These are phyloP conservation scores for Aspergillus oerlinghausenensis DNA, from an alignment of 2,329 filamentous ascomycete genomes.

Conservation along the genomic window DNA sequence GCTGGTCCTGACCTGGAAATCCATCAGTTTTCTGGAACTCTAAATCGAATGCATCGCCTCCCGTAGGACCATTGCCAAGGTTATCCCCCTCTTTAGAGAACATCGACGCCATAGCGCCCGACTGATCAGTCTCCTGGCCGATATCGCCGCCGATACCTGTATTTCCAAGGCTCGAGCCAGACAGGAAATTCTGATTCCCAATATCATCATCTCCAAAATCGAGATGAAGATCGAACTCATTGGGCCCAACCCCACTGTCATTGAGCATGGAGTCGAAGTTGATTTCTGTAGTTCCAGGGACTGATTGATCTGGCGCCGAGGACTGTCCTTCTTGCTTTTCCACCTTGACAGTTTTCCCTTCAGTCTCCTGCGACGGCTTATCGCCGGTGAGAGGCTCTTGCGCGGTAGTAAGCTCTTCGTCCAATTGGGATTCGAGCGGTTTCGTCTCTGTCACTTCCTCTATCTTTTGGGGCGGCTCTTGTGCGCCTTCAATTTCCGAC, in stretches of 20 bases:
- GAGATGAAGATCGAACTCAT: constrained; percentile 37
- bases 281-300: constrained; percentile 27
- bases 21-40: constrained; percentile 28
- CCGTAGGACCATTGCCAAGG: constrained; percentile 23
- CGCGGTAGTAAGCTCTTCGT: constrained; percentile 7
- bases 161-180: constrained; percentile 27
- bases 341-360: constrained; percentile 18
- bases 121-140: constrained; percentile 12
- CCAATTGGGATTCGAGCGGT: constrained; percentile 15
- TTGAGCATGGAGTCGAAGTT: constrained; percentile 41
- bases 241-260: constrained; percentile 23
- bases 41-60: constrained; percentile 35
- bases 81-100: constrained; percentile 30
- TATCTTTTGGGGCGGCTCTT: constrained; percentile 15
- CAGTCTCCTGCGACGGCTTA: constrained; percentile 6
- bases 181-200: constrained; percentile 36
- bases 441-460: constrained; percentile 12
- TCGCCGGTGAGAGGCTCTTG: constrained; percentile 13
- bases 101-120: constrained; percentile 21
- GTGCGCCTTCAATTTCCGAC: constrained; percentile 11
- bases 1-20: constrained; percentile 17
- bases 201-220: constrained; percentile 37
- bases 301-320: constrained; percentile 18
- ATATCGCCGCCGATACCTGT: constrained; percentile 13
- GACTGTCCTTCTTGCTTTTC: constrained; percentile 18